These are phyloP conservation scores for Acrocalymma vagum DNA, from an alignment of 2,329 filamentous ascomycete genomes.

Conservation along the genomic window DNA sequence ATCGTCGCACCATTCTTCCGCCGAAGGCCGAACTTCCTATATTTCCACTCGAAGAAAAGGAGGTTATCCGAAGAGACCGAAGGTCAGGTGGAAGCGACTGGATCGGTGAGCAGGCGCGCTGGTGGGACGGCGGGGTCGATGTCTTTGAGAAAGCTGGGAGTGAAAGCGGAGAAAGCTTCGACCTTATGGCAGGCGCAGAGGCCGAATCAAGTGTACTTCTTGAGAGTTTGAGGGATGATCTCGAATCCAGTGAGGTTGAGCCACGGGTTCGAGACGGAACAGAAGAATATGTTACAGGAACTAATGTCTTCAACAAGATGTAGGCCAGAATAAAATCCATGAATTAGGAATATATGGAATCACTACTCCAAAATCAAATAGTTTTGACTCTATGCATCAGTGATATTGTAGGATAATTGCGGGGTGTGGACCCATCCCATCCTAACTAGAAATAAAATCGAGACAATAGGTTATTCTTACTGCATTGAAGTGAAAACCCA, in stretches of 20 bases:
- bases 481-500: too few relatives aligned
- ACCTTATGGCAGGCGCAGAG: conserved; percentile 56
- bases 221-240: conserved; percentile 37
- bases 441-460: too few relatives aligned
- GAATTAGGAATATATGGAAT: background rate
- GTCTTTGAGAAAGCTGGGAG: conserved; percentile 39
- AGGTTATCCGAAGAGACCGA: conserved; percentile 45
- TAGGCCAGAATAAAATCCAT: conserved; percentile 18
- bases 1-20: conserved; percentile 65
- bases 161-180: conserved; percentile 51
- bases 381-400: background rate
- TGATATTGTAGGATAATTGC: background rate
- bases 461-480: too few relatives aligned
- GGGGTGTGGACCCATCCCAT: too few relatives aligned
- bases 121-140: conserved; percentile 44
- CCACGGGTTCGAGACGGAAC: conserved; percentile 23
- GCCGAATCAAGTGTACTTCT: conserved; percentile 47
- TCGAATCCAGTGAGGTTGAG: conserved; percentile 15
- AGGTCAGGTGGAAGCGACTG: conserved; percentile 46
- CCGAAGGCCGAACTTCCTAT: conserved; percentile 34
- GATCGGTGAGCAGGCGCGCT: conserved; percentile 48
- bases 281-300: conserved; percentile 25
- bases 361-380: too few relatives aligned
- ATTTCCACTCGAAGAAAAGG: conserved; percentile 52
- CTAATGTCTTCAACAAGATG: conserved; percentile 41